Conservation (phyloP, 306 rosid genomes). For the Cajanus cajan region DNA sequence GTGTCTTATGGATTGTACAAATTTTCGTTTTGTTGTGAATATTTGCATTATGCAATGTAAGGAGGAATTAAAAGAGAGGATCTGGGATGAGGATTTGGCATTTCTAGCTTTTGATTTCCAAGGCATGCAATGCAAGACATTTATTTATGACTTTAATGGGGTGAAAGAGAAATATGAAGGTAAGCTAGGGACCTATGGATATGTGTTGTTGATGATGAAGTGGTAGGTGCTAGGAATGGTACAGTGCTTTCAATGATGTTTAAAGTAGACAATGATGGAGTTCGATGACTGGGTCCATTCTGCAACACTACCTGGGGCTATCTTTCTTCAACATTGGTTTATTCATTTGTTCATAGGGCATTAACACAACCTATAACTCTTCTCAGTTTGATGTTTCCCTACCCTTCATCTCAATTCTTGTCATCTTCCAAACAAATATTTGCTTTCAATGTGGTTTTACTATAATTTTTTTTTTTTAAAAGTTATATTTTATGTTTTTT, state of each 20-base stretch:
- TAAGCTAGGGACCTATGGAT: not conserved
- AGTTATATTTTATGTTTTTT: not conserved
- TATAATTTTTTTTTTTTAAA: not conserved
- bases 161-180: conserved; percentile 18
- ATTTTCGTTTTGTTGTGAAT: not conserved
- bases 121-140: not conserved
- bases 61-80: not conserved
- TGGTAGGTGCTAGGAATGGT: conserved; percentile 6
- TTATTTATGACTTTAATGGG: not conserved
- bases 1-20: not conserved
- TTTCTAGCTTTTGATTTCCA: not conserved
- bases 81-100: not conserved
- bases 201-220: not conserved
- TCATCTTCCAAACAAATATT: not conserved
- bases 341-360: not conserved
- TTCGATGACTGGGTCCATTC: conserved; percentile 7
- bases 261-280: not conserved
- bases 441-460: not conserved
- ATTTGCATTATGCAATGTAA: not conserved
- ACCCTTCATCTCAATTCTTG: not conserved
- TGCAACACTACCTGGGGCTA: not conserved
- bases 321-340: not conserved
- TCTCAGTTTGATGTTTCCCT: not conserved
- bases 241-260: conserved; percentile 7
- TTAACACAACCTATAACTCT: not conserved